phyloP scores from a whole-genome alignment of 163 green algal species.

The Coccomyxa subellipsoidea region DNA sequence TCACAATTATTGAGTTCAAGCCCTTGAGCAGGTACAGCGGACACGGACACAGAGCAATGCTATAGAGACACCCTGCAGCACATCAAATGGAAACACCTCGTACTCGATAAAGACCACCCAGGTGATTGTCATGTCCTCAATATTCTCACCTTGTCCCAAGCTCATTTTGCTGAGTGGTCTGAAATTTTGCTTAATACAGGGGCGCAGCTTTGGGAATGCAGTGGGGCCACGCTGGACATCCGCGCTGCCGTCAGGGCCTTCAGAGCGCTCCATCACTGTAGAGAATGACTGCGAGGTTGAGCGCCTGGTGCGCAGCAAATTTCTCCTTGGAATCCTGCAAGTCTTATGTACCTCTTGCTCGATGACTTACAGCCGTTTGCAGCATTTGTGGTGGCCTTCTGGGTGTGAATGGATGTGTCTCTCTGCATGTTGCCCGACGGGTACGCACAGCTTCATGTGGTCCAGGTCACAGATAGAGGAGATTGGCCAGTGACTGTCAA shows the following conservation, averaged over 20 bases:
- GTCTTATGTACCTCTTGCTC: no score
- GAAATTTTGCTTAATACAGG: not conserved
- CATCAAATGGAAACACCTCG: not conserved
- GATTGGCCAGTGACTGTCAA: not conserved
- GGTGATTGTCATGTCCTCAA: not conserved
- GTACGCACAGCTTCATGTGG: no score
- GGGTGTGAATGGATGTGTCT: no score
- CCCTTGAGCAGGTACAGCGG: not conserved
- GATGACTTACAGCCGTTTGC: no score
- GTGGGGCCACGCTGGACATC: constrained; percentile 59
- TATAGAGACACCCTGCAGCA: not conserved
- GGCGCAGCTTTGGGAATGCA: constrained; percentile 36
- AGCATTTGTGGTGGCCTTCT: no score
- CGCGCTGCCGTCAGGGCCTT: constrained; percentile 19
- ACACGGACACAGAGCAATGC: not conserved
- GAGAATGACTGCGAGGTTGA: constrained; percentile 30
- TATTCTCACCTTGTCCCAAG: not conserved
- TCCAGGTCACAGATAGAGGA: no score
- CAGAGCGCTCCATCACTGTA: constrained; percentile 25
- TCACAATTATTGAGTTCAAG: not conserved
- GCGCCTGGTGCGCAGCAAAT: not conserved
- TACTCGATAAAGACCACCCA: not conserved
- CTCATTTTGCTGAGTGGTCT: not conserved
- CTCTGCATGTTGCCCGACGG: no score
- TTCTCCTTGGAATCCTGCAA: not conserved